These are phyloP conservation scores for Exobasidium cylindrosporum DNA, from an alignment of 1,284 basidiomycete genomes.

Conservation along the genomic window DNA sequence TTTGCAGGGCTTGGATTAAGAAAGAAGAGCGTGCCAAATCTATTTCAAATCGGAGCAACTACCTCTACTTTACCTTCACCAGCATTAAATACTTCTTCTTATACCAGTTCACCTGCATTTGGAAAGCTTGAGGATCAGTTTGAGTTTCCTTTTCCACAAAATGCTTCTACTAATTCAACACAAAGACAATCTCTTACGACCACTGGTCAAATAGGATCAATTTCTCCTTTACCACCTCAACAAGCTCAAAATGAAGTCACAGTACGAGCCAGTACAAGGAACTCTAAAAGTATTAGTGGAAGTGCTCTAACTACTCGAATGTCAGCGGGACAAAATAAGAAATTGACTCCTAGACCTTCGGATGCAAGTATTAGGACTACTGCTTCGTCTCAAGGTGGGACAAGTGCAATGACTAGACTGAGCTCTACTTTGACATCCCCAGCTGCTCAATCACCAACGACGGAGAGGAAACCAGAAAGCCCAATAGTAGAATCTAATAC, in stretches of 20 bases:
- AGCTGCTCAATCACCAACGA: background rate
- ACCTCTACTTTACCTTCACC: too few species aligned
- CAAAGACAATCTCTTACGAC: background rate
- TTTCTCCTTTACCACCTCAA: background rate
- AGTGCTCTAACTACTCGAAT: background rate
- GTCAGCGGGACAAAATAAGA: background rate
- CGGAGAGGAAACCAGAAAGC: background rate
- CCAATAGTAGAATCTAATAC: too few species aligned
- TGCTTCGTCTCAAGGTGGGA: background rate
- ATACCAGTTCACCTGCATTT: conserved; percentile 11
- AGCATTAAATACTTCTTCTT: conserved; percentile 16
- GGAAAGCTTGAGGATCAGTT: background rate
- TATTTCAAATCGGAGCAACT: conserved; percentile 13
- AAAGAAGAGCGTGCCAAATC: conserved; percentile 36
- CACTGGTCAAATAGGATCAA: background rate
- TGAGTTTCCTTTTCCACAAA: conserved; percentile 17
- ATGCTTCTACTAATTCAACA: background rate
- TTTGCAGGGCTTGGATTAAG: conserved; percentile 19
- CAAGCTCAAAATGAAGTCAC: background rate
- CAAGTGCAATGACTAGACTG: background rate
- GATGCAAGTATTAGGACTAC: conserved; percentile 1
- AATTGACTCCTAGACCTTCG: conserved; percentile 9
- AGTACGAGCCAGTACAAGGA: background rate
- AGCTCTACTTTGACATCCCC: background rate
- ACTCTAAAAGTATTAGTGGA: background rate